phyloP scores from a whole-genome alignment of 2,329 filamentous ascomycete genomes.

The Diaporthe citrichinensis region DNA sequence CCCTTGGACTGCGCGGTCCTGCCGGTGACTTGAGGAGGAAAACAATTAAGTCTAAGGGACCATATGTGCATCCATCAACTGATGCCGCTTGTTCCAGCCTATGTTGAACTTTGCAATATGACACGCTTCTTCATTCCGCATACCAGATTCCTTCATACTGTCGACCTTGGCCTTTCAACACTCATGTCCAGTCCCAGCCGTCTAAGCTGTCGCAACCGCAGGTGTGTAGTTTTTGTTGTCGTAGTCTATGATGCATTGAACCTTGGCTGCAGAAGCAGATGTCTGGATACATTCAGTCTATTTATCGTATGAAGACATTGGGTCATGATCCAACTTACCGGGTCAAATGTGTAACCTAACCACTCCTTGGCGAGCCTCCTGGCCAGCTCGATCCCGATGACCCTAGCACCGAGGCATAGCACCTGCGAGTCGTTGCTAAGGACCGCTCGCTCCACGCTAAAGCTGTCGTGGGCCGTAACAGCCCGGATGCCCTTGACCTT shows the following conservation, averaged over 20 bases:
- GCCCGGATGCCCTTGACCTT: conserved; percentile 87
- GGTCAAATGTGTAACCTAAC: conserved; percentile 84
- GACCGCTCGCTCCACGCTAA: conserved; percentile 84
- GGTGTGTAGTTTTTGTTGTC: conserved; percentile 25
- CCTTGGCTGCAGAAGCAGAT: conserved; percentile 38
- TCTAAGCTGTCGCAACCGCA: not conserved
- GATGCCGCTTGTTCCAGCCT: not conserved
- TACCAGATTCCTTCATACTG: not conserved
- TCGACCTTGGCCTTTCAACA: not conserved
- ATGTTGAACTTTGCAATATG: not conserved
- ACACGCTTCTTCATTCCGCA: not conserved
- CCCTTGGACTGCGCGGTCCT: not conserved
- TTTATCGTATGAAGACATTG: too few species aligned
- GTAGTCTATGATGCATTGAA: conserved; percentile 37
- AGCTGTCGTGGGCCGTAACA: conserved; percentile 89
- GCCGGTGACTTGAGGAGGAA: not conserved
- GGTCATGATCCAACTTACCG: conserved; percentile 52
- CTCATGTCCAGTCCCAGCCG: not conserved
- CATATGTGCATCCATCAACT: not conserved
- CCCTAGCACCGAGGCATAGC: conserved; percentile 86
- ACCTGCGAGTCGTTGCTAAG: conserved; percentile 91
- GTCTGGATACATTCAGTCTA: conserved; percentile 10
- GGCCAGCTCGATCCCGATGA: conserved; percentile 85
- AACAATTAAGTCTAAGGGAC: not conserved
- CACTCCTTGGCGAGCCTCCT: conserved; percentile 84